Percentiles rank a stretch among this genome's conserved stretches.
phyloP scores from a whole-genome alignment of 345 rosid genomes.

The Linum lewisii region DNA sequence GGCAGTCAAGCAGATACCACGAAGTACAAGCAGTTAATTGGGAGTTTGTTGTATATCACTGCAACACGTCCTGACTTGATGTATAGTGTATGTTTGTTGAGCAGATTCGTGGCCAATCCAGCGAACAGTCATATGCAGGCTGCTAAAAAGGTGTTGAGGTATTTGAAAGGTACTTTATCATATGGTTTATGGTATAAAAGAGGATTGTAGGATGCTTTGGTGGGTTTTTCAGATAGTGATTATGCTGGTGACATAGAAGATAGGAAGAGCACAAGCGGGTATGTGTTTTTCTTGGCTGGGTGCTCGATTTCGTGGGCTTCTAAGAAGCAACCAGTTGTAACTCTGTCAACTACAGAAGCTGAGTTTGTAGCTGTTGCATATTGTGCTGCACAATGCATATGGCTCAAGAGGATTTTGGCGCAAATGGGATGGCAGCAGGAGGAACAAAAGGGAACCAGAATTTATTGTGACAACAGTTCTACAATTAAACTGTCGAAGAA shows the following conservation, averaged over 20 bases:
- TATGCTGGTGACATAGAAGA: not conserved
- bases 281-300: not conserved
- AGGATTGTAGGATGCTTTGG: not conserved
- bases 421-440: not conserved
- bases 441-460: not conserved
- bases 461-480: not conserved
- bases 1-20: no score
- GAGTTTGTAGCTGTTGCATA: not conserved
- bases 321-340: not conserved
- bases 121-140: not conserved
- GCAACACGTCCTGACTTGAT: not conserved
- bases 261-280: not conserved
- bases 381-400: not conserved
- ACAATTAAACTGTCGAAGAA: not conserved
- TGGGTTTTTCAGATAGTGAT: slow-evolving; percentile 1
- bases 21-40: not conserved
- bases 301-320: not conserved
- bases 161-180: not conserved
- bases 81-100: not conserved
- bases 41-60: not conserved
- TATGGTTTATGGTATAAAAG: not conserved
- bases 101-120: not conserved
- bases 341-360: not conserved
- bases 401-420: not conserved
- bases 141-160: not conserved